These are phyloP conservation scores for Colletotrichum scovillei DNA, from an alignment of 2,329 filamentous ascomycete genomes.

Conservation along the genomic window DNA sequence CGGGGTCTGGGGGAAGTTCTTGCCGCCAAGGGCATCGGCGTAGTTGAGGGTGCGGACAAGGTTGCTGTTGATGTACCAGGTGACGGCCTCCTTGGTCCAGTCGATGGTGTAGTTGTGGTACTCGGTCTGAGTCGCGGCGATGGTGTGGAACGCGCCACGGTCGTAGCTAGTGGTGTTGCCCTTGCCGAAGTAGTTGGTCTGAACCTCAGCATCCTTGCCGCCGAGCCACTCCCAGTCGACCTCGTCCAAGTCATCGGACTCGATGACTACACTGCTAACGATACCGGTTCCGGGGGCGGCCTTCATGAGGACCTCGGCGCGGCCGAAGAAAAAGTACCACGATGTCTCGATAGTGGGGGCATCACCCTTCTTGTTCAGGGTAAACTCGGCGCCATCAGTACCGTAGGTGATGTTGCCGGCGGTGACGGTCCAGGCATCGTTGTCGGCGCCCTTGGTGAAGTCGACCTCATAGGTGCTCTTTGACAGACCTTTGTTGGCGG, in stretches of 20 bases:
- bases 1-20: constrained; percentile 69
- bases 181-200: constrained; percentile 86
- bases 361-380: constrained; percentile 68
- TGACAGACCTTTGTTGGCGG: constrained; percentile 72
- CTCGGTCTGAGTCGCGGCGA: constrained; percentile 48
- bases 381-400: constrained; percentile 49
- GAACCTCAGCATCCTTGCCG: constrained; percentile 73
- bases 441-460: constrained; percentile 72
- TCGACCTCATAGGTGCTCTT: constrained; percentile 65
- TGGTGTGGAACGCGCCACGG: constrained; percentile 67
- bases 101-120: constrained; percentile 68
- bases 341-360: constrained; percentile 73
- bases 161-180: constrained; percentile 75
- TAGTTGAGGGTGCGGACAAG: constrained; percentile 62
- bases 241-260: constrained; percentile 83
- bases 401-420: constrained; percentile 42
- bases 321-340: constrained; percentile 90
- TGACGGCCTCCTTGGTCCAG: constrained; percentile 63
- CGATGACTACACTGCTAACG: constrained; percentile 80
- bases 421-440: constrained; percentile 43
- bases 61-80: constrained; percentile 68
- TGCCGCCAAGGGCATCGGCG: constrained; percentile 57
- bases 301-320: constrained; percentile 72
- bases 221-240: constrained; percentile 90
- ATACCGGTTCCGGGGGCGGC: constrained; percentile 63